Base-by-base conservation (phyloP, 352 stramenopile genomes). In the Thalassiosira oceanica region DNA sequence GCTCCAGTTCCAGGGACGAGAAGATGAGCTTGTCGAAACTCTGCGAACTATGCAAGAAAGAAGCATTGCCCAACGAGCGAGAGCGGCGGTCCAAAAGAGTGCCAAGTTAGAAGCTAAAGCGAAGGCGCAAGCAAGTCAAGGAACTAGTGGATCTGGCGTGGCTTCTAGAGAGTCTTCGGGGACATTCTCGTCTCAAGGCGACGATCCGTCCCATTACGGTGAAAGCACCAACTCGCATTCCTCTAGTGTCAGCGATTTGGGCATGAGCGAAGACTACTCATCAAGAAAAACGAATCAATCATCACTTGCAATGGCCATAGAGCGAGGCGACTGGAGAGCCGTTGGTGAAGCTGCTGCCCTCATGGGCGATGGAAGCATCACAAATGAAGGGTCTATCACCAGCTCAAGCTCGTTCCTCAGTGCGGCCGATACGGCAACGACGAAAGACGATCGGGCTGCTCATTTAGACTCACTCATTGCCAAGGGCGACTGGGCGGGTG, bases 41-140 rank as follows among this genome's bases (percentile, higher is more conserved):
- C 67, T 91, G 3, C 51, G 83, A 60, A 88, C 73, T 2, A 91
- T 91, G 81, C 62, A 87, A 61, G 79, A 87, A 64, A 46, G 84
- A 28, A 84, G 56, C 49, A 48, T 74, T 11, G 83, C 80, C 5
- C 69, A 87, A 37, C 42, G 84, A 48, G 80, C 76, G 3, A 60
- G 79, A 21, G 68, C 71, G 8, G 81, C 80, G 1, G 62, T 85
- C 16, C 64, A 85, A 43, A 81, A 86, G 37, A 87, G 48, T 61
- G 61, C 61, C 54, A 83, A 60, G 53, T 58, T 61, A 15, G 55
- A 68, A 52, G 70, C 44, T 28, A 80, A 65, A 45, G 60, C 65
- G 4, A 67, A 55, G 39, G 44, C 60, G 3, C 48, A 26, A 16
- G 21, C 15, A 33, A 11, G n/a, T n/a, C 13, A 26, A n/a, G 37